A percentile compares a stretch with the other conserved stretches of the same genome.
Conservation (phyloP, 768 basidiomycete genomes). For the Floccularia luteovirens region DNA sequence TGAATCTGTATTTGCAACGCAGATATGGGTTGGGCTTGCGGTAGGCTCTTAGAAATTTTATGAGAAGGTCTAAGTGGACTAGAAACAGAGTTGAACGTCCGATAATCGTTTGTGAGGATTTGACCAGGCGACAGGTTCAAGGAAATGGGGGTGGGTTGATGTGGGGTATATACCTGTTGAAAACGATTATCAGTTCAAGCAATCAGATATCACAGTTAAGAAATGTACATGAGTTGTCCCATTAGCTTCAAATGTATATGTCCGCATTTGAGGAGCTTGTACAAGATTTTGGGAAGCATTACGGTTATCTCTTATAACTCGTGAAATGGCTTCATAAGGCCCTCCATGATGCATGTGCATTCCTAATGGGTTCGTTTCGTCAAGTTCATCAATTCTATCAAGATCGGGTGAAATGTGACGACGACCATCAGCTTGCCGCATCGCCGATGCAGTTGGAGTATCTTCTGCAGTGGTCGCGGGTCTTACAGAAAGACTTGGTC, state of each 20-base stretch:
- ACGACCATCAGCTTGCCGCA: conserved; percentile 9
- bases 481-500: conserved; percentile 14
- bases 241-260: background rate
- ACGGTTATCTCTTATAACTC: conserved; percentile 14
- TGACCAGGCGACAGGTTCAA: conserved; percentile 50
- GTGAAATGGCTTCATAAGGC: conserved; percentile 62
- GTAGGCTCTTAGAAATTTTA: too few species aligned
- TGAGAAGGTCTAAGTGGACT: too few species aligned
- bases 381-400: conserved; percentile 73
- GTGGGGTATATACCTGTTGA: conserved; percentile 19
- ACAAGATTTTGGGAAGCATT: conserved; percentile 11
- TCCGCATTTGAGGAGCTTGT: conserved; percentile 8
- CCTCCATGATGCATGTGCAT: conserved; percentile 57
- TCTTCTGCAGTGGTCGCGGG: conserved; percentile 14
- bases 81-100: too few species aligned
- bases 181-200: conserved; percentile 5
- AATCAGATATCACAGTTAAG: background rate
- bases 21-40: too few species aligned
- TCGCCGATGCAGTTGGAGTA: conserved; percentile 10
- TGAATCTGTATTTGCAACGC: too few species aligned
- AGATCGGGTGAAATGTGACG: conserved; percentile 24
- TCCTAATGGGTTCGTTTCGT: conserved; percentile 69
- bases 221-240: conserved; percentile 2
- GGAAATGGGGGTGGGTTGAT: conserved; percentile 27
- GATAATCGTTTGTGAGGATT: conserved; percentile 35